Evolutionary conservation across 257 asterid genomes (phyloP), one percentile per base, ranked within the genome.

Genomic region (Capsicum rhomboideum): DNA sequence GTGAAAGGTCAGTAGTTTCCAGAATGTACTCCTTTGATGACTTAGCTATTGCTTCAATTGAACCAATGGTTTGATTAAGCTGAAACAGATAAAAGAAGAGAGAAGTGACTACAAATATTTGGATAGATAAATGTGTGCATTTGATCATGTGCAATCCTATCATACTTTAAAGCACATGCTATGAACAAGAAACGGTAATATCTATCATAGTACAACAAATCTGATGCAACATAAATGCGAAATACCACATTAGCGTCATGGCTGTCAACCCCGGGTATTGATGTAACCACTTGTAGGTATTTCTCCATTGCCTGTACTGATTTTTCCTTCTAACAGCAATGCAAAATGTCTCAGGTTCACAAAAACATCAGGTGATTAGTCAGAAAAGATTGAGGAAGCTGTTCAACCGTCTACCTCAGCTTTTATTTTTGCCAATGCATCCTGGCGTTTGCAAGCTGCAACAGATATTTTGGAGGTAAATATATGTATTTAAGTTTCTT

Each of bases 11-110:
- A 8, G 98, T 97, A 12, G 86, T 90, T 87, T 91, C 95, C 91
- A 93, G 58, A 58, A 97, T 93, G 93, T 88, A 84, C 56, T 93
- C 92, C 88, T 93, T 95, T 37, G 98, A 91, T 84, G 98, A 93
- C 88, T 92, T 93, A 4, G 98, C 94, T 82, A 97, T 89, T 84
- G 98, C 97, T 93, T 93, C 97, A 79, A 97, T 91, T 88, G 99
- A 97, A 84, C 99, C 98, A 83, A 97, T 89, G 50, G 98, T 97
- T 89, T 92, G 98, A 86, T 87, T 86, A 26, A 97, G 97, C 99
- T 97, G 97, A 85, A 85, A 82, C 58, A 75, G 55, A 66, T 4
- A 0, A 77, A 75, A 46, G 61, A 49, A 26, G 29, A 52, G 49
- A 68, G 11, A 17, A 50, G 64, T 52, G 49, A 34, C 40, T 34